Base-by-base conservation (phyloP, 2,329 filamentous ascomycete species). In the Paramyrothecium roridum region DNA sequence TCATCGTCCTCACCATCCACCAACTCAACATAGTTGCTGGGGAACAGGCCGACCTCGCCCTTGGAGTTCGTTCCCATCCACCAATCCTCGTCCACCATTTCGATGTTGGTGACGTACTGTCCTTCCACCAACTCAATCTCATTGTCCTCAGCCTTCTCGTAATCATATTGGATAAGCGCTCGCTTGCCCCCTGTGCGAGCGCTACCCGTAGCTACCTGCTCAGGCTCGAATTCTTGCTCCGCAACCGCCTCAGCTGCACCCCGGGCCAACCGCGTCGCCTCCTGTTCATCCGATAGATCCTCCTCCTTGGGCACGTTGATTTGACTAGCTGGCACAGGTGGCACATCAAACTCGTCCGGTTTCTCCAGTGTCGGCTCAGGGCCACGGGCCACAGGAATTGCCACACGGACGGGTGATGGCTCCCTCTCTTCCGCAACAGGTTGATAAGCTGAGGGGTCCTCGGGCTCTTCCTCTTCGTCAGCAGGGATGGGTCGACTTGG, bases 1-100 rank as follows among this genome's bases (percentile, higher is more conserved):
- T 83, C 81, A 22, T 83, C 81, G 23, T 82, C 86, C 47, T 89
- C 87, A 37, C 83, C 87, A 40, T 89, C 88, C 26, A 95, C 80
- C 21, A 96, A 73, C 71, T 96, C 92, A 53, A 99, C 93, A 63
- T 99, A 99, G 79, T 97, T 98, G 76, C 91, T 95, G 6, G 95
- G 95, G 80, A 99, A 98, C 37, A 99, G 80, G 50, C 95, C 95
- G 56, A 81, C 87, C 72, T 97, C 91, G 64, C 95, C 95, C 58
- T 80, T 81, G 21, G 82, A 77, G 76, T 98, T 99, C 62, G 89
- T 90, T 47, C 96, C 95, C 83, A 96, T 89, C 95, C 95, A 99
- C 95, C 95, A 99, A 70, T 99, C 93, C 52, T 96, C 89, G 64
- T 98, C 95, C 2, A 99, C 91, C 90, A 96, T 96, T 59, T 98